phyloP scores from a whole-genome alignment of 257 asterid species.

The Asclepias syriaca region DNA sequence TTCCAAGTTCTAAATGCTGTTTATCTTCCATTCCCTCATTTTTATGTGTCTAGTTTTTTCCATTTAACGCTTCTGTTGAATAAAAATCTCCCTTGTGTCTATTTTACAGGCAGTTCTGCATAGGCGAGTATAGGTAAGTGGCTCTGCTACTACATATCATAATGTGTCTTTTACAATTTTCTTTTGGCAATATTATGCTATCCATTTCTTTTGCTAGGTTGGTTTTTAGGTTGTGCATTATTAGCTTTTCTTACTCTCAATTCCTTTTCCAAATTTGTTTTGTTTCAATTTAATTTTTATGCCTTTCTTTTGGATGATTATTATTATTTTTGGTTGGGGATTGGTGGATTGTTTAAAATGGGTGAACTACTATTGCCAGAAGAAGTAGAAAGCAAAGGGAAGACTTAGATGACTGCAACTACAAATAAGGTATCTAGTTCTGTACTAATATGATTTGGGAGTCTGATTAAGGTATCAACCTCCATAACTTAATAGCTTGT shows the following conservation, averaged over 20 bases:
- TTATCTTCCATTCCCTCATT: background rate
- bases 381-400: background rate
- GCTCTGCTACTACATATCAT: slow-evolving; percentile 1
- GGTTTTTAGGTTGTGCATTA: background rate
- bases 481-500: background rate
- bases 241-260: background rate
- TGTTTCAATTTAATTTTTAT: no score
- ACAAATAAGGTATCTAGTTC: background rate
- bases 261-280: background rate
- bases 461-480: background rate
- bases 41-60: background rate
- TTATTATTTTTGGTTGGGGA: background rate
- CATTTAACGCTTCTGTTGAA: background rate
- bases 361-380: background rate
- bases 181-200: background rate
- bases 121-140: slow-evolving; percentile 78
- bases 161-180: background rate
- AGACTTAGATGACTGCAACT: background rate
- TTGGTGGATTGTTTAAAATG: background rate
- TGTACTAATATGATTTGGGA: background rate
- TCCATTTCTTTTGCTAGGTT: background rate
- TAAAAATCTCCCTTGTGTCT: slow-evolving; percentile 13
- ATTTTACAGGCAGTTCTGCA: slow-evolving; percentile 74
- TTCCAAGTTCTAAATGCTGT: background rate
- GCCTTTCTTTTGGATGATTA: background rate